Base-by-base conservation (phyloP, 345 rosid genomes). In the Hibiscus tridactylites region DNA sequence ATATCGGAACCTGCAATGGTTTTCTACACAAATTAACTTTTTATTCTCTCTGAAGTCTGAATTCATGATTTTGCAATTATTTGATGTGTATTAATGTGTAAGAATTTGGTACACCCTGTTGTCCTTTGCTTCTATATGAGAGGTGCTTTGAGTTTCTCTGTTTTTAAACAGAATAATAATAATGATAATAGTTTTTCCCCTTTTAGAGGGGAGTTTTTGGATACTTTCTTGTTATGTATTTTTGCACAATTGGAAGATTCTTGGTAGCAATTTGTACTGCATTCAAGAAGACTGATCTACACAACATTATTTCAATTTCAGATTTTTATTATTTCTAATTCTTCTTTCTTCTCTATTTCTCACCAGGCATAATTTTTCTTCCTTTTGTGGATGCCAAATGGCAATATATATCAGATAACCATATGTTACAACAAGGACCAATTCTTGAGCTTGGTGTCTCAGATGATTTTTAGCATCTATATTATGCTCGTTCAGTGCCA, bases 401-500 rank as follows among this genome's bases (percentile, higher is more conserved):
- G 68, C 60, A 39, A 77, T 78, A 44, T 74, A 42, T 60, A 74
- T 71, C 67, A 68, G 79, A 75, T 79, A 82, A 76, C 82, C 76
- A 73, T 77, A 85, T 91, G 96, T 70, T 85, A 76, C 80, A 67
- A 71, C 61, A 35, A 68, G 39, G 80, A 53, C 71, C 58, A 70
- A 58, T 76, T 78, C 72, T 12, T 59, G 85, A 76, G 79, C 63
- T 72, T 83, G 87, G 84, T 75, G 82, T 75, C 67, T 85, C 91
- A 80, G 83, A 95, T 92, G 99, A 90, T 88, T 81, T 83, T 35
- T 81, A 75, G 78, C 74, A 77, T 73, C 78, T 80, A 39, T 81
- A 81, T 70, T 87, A 80, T 85, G 91, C 88, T 80, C 84, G 81
- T 81, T 72, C 79, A 82, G 84, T 84, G 85, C 94, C 85, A 80